Evolutionary conservation across 257 asterid species (phyloP), one percentile per base, ranked within the genome.

Genomic region (Lantana camara): DNA sequence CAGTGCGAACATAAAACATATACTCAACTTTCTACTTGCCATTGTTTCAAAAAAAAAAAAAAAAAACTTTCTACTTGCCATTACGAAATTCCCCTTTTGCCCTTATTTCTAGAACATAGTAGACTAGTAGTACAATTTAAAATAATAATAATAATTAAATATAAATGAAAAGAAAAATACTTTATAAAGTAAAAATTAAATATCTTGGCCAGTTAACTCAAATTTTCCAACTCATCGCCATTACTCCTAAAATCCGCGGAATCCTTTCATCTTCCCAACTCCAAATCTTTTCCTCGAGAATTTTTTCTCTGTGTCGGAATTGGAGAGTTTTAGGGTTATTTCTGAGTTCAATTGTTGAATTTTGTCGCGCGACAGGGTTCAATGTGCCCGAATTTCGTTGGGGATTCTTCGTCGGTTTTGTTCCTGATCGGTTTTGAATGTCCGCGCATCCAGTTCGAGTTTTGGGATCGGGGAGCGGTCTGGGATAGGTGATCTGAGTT

Each of bases 201-300:
- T 69, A 70, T 70, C 62, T 68, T 65, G 37, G 19, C 41, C 57
- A 17, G 15, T 44, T 37, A 42, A 50, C 21, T 23, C 34, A n/a
- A 60, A 57, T 63, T 69, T 71, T 49, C 77, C 80, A 66, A 66
- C 71, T 76, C 81, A 71, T 62, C 23, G 72, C 74, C 81, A 64
- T 66, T 71, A 63, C 32, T 22, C 64, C 63, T 63, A 50, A 32
- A 29, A 56, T 67, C 68, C 56, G 72, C 60, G 64, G 32, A 63
- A 41, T 29, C 60, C 72, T 21, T 45, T 16, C 17, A 41, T 72
- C 71, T n/a, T 54, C 27, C 29, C 24, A 48, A 47, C 14, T 23
- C 59, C 60, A 14, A 13, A 20, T 16, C 27, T 30, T 32, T 30
- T 51, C 49, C 55, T 57, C 73, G 9, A 64, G 19, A 57, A 35